Conservation (phyloP, 139 green algal species). For the Chlamydomonas eustigma region DNA sequence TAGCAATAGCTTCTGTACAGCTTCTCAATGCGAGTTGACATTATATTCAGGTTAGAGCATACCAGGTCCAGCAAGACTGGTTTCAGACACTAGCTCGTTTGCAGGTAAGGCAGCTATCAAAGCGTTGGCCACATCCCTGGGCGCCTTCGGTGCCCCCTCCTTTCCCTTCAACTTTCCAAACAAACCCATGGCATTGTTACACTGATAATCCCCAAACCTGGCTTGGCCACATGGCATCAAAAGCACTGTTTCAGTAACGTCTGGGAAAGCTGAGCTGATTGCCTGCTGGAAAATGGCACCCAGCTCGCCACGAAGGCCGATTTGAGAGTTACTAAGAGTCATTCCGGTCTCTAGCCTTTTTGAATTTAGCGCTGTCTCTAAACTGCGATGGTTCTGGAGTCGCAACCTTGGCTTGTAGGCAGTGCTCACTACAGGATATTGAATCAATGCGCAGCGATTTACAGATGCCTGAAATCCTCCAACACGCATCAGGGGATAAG, state of each 20-base stretch:
- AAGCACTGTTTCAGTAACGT: conserved; percentile 26
- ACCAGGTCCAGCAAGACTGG: conserved; percentile 11
- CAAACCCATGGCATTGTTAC: conserved; percentile 96
- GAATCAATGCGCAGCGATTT: no score
- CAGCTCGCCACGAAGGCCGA: conserved; percentile 49
- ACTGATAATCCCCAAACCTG: conserved; percentile 91
- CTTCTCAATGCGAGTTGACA: no score
- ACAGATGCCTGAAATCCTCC: no score
- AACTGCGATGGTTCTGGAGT: no score
- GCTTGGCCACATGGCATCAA: conserved; percentile 57
- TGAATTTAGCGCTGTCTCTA: no score
- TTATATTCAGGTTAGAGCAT: no score
- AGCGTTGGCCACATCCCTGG: conserved; percentile 74
- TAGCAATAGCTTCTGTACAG: no score
- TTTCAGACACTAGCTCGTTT: conserved; percentile 52
- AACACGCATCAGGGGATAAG: no score
- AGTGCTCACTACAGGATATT: no score
- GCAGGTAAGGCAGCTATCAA: conserved; percentile 72
- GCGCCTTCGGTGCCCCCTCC: conserved; percentile 75
- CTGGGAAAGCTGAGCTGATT: conserved; percentile 66
- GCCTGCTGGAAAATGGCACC: conserved; percentile 54
- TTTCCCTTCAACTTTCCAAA: conserved; percentile 86
- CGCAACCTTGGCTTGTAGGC: no score
- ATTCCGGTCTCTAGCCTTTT: no score
- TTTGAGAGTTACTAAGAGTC: no score